Percentiles rank a stretch among this genome's conserved stretches.
Evolutionary conservation across 2,329 filamentous ascomycete species (phyloP).

Genomic region (Cladosporium sp.): DNA sequence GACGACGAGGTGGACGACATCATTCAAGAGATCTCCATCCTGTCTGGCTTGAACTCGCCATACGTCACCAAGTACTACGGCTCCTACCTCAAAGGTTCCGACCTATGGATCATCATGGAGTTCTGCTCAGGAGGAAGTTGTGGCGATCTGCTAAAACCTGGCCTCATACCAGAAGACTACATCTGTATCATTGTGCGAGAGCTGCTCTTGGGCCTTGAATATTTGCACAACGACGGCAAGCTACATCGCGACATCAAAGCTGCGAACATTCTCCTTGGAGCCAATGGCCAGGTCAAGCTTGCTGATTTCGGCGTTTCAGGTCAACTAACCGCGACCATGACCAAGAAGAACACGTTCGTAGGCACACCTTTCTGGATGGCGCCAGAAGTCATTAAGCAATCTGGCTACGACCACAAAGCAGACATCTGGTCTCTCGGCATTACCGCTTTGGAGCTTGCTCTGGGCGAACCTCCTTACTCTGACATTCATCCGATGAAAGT

Average conservation of each 20-base stretch:
- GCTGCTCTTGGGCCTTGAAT: constrained; percentile 82
- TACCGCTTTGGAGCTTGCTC: constrained; percentile 84
- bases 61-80: constrained; percentile 98
- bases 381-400: constrained; percentile 97
- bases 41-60: constrained; percentile 91
- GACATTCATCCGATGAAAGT: constrained; percentile 99
- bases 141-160: constrained; percentile 91
- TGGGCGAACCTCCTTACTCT: constrained; percentile 88
- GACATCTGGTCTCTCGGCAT: constrained; percentile 98
- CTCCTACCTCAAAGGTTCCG: constrained; percentile 90
- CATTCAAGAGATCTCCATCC: constrained; percentile 95
- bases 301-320: constrained; percentile 97
- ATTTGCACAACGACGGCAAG: constrained; percentile 92
- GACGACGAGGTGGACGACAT: constrained; percentile 99
- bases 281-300: constrained; percentile 92
- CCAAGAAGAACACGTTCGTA: constrained; percentile 98
- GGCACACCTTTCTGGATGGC: constrained; percentile 99
- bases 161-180: constrained; percentile 85
- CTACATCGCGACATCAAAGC: constrained; percentile 97
- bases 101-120: constrained; percentile 99
- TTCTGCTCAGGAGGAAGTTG: constrained; percentile 97
- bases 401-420: constrained; percentile 94
- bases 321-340: constrained; percentile 95
- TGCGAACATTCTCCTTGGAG: constrained; percentile 83
- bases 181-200: constrained; percentile 94